phyloP scores from a whole-genome alignment of 2,329 filamentous ascomycete genomes.

The Colletotrichum karsti region DNA sequence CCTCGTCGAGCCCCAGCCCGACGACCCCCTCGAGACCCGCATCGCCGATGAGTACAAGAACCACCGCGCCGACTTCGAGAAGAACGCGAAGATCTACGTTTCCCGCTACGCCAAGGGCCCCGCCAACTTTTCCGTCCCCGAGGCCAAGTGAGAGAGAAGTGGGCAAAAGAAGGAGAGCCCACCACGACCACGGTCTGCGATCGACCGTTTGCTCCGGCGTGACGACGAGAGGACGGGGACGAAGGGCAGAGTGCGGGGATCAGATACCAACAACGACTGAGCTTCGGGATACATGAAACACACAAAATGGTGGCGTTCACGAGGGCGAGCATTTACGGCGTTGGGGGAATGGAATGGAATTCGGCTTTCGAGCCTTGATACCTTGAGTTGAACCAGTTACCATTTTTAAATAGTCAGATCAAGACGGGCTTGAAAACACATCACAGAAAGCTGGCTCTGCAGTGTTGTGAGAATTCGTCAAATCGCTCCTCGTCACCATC shows the following conservation, averaged over 20 bases:
- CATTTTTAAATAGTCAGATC: too few species aligned
- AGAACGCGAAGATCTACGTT: slow-evolving; percentile 78
- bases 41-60: slow-evolving; percentile 87
- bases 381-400: not conserved
- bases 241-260: too few species aligned
- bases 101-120: slow-evolving; percentile 71
- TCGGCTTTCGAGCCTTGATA: not conserved
- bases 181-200: too few species aligned
- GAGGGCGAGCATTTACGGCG: slow-evolving; percentile 1
- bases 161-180: too few species aligned
- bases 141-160: slow-evolving; percentile 21
- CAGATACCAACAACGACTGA: not conserved
- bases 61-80: slow-evolving; percentile 74
- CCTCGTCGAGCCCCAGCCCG: slow-evolving; percentile 82
- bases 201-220: too few species aligned
- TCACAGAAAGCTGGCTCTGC: too few species aligned
- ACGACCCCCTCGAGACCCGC: slow-evolving; percentile 86
- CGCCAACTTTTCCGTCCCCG: slow-evolving; percentile 43
- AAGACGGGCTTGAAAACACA: too few species aligned
- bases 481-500: too few species aligned
- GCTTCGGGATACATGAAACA: not conserved
- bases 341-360: slow-evolving; percentile 1
- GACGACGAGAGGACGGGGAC: not conserved
- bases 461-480: too few species aligned
- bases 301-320: not conserved